Base-by-base conservation (phyloP, 1,284 basidiomycete species). In the Cryptococcus floricola region DNA sequence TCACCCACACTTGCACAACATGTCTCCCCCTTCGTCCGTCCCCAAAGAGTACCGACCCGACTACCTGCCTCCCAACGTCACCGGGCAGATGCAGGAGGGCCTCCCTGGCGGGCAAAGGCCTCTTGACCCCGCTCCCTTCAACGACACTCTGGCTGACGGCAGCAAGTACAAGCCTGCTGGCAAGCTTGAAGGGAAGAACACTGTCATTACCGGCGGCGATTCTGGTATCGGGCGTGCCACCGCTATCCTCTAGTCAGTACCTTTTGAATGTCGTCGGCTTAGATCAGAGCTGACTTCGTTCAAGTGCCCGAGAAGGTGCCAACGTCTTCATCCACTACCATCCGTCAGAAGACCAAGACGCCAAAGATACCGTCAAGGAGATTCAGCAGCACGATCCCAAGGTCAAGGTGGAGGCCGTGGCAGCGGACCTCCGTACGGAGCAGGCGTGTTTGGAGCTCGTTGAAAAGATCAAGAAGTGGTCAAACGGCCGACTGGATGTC, bases 241-340 rank as follows among this genome's bases (percentile, higher is more conserved):
- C 12, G 69, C 64, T n/a, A 61, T 74, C 47, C 50, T 73, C 18
- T 69, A 59, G 70, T 70, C 43, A 58, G 69, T 67, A 46, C 37
- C 16, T 57, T 34, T 16, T 16, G 46, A 42, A 45, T 25, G 3
- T 27, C 19, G 37, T 41, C 25, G 13, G 7, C 34, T 39, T 49
- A 23, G 9, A 42, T 27, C 49, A 27, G 18, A 3, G 37, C 49
- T 51, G 38, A 39, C 49, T 14, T 8, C 4, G 37, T n/a, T 7
- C 2, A 47, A 74, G 72, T 50, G 83, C 84, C 0, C 72, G 84
- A 27, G 84, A 85, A 69, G 84, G 84, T 6, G 84, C 83, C 19
- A 79, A 83, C 56, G 68, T 83, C 37, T 80, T 84, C 3, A 68
- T 85, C 43, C 76, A 79, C 42, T 81, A 83, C 70, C 76, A 82